Conservation (phyloP, 371 early-diverging fungal genomes). For the Haplosporangium sp. region DNA sequence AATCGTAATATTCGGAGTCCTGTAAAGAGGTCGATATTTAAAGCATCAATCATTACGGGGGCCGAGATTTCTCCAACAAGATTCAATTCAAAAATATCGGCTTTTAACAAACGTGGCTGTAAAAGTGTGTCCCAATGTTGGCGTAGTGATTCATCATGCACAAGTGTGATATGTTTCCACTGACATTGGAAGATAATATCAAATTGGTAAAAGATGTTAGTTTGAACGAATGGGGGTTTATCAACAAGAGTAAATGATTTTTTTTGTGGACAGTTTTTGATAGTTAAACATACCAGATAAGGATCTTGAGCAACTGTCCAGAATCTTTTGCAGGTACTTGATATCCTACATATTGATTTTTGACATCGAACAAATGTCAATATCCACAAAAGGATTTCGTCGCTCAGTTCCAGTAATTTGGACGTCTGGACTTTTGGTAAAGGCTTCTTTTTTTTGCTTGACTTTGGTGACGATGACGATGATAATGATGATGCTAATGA, state of each 20-base stretch:
- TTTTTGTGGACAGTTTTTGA: not conserved
- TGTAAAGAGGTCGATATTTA: slow-evolving; percentile 27
- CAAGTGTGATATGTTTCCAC: slow-evolving; percentile 37
- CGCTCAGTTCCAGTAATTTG: slow-evolving; percentile 25
- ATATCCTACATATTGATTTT: slow-evolving; percentile 33
- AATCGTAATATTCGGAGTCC: slow-evolving; percentile 20
- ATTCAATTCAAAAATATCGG: slow-evolving; percentile 26
- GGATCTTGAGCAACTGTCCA: slow-evolving; percentile 43
- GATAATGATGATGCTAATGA: no score
- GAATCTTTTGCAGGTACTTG: slow-evolving; percentile 27
- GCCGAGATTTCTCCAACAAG: slow-evolving; percentile 32
- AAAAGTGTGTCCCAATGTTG: slow-evolving; percentile 29
- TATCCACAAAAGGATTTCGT: slow-evolving; percentile 37
- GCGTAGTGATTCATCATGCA: slow-evolving; percentile 22
- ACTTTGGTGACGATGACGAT: not conserved
- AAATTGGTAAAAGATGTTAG: no score
- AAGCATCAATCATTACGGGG: slow-evolving; percentile 30
- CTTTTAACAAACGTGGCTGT: slow-evolving; percentile 19
- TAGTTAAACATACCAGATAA: slow-evolving; percentile 19
- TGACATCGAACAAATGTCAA: slow-evolving; percentile 40
- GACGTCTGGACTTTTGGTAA: not conserved
- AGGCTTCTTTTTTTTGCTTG: not conserved
- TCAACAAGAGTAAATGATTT: not conserved
- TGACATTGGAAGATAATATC: no score
- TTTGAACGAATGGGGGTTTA: no score